phyloP scores from a whole-genome alignment of 2,329 filamentous ascomycete species.

The Metarhizium album region DNA sequence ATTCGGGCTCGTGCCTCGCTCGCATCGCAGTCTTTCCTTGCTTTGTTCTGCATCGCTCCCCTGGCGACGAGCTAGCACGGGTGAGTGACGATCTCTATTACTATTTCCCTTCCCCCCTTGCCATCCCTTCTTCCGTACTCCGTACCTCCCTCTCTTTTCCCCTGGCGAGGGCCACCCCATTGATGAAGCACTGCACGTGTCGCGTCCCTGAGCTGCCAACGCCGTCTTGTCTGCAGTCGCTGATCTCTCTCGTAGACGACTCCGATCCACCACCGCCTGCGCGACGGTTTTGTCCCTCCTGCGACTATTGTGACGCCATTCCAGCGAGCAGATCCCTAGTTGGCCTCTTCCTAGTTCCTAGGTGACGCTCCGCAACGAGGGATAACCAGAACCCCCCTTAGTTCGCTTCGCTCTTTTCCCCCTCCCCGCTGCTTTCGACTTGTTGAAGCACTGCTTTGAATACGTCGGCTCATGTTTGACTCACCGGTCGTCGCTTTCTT shows the following conservation, averaged over 20 bases:
- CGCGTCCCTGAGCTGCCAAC: background rate
- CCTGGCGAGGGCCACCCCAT: background rate
- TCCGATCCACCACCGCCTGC: background rate
- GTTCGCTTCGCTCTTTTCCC: background rate
- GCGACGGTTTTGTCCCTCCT: background rate
- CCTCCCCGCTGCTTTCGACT: background rate
- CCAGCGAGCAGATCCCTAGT: background rate
- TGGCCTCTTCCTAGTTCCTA: background rate
- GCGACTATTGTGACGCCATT: background rate
- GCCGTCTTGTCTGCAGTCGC: background rate
- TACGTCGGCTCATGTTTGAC: background rate
- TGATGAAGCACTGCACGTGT: background rate
- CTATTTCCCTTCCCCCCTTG: background rate
- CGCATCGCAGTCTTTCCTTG: background rate
- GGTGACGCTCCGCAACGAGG: background rate
- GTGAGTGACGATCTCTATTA: background rate
- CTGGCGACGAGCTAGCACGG: background rate
- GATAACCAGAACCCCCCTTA: background rate
- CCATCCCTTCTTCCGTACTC: background rate
- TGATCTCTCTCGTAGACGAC: slow-evolving; percentile 5
- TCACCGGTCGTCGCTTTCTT: background rate
- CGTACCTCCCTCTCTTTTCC: background rate
- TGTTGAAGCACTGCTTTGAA: background rate
- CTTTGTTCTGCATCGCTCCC: background rate
- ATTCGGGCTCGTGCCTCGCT: background rate